Evolutionary conservation across 2,329 filamentous ascomycete genomes (phyloP).

Genomic region (Paecilomyces niveus): DNA sequence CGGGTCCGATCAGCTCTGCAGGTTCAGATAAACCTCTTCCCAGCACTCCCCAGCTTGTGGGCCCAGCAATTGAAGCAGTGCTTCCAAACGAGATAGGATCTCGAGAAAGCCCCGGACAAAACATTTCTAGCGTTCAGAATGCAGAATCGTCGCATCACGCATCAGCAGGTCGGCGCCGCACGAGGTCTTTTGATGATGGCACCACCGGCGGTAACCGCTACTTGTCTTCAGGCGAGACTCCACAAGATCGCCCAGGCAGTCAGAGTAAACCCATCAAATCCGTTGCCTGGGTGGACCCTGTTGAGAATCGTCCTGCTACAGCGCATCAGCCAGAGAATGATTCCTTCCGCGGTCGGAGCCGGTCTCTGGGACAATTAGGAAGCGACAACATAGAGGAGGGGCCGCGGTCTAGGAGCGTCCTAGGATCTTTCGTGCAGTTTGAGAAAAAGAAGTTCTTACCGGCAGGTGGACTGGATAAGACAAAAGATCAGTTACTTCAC

Average conservation of each 20-base stretch:
- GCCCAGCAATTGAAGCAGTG: constrained; percentile 5
- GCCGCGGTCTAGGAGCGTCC: constrained; percentile 9
- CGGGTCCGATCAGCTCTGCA: constrained; percentile 1
- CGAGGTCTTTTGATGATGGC: constrained; percentile 16
- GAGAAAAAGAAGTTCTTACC: constrained; percentile 4
- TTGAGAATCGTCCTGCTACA: constrained; percentile 16
- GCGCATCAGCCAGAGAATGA: constrained; percentile 8
- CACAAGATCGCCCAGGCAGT: constrained; percentile 2
- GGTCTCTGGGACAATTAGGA: constrained; percentile 21
- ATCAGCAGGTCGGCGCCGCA: neutral
- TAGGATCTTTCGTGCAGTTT: constrained; percentile 5
- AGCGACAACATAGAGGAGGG: constrained; percentile 11
- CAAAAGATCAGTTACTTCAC: constrained; percentile 25
- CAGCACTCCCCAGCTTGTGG: constrained; percentile 14
- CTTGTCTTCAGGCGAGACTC: neutral
- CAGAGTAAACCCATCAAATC: constrained; percentile 14
- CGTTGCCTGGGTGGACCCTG: neutral
- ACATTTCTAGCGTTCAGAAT: constrained; percentile 9
- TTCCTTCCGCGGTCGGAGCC: constrained; percentile 15
- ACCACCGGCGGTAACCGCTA: neutral
- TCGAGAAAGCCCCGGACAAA: constrained; percentile 9
- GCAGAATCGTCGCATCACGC: neutral
- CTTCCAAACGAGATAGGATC: constrained; percentile 7
- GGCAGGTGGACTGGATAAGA: constrained; percentile 14
- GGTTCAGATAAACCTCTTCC: constrained; percentile 24